Evolutionary conservation across 164 flowering plant species (phyloP), one percentile per base, ranked within the genome.

Genomic region (Pachysandra terminalis): DNA sequence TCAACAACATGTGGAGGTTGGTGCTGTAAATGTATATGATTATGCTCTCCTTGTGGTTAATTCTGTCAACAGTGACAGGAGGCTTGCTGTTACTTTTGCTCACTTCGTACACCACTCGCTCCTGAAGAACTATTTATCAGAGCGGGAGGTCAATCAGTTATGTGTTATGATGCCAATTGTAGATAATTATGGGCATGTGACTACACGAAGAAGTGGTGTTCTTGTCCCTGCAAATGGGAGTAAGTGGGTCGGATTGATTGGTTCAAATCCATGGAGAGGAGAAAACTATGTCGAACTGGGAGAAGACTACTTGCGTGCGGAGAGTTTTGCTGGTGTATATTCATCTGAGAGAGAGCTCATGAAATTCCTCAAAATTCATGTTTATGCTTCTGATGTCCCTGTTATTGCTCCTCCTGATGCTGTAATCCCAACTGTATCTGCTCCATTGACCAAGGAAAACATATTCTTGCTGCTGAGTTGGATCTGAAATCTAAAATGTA

Each of bases 151-250:
- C 23, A 5, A 37, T n/a, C 1, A 19, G n/a, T 62, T 86, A 23
- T 84, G 85, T 67, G n/a, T 53, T 23, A 45, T 14, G 5, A 73
- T 84, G 82, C 90, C 88, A 8, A 72, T 87, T 5, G 73, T 84
- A 1, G 78, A 82, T 72, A 81, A 64, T 26, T 81, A 83, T 68
- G 86, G 86, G 0, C 9, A 15, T 59, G 78, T 82, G 49, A 65
- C 23, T 25, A 67, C 41, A 19, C 7, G 0, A 0, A 35, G 78
- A 56, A 71, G 55, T 15, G 80, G 79, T 21, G 76, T 89, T 71
- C 87, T 86, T 68, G 88, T 89, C 16, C 89, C 96, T 45, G 85
- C 87, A 9, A 77, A 70, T 49, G 88, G 76, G 52, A 87, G 92
- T 69, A 83, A 79, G 45, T 89, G 92, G 96, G 77, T 74, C 9